phyloP scores from a whole-genome alignment of 2,329 filamentous ascomycete species.

The Herpotrichia juniperi region DNA sequence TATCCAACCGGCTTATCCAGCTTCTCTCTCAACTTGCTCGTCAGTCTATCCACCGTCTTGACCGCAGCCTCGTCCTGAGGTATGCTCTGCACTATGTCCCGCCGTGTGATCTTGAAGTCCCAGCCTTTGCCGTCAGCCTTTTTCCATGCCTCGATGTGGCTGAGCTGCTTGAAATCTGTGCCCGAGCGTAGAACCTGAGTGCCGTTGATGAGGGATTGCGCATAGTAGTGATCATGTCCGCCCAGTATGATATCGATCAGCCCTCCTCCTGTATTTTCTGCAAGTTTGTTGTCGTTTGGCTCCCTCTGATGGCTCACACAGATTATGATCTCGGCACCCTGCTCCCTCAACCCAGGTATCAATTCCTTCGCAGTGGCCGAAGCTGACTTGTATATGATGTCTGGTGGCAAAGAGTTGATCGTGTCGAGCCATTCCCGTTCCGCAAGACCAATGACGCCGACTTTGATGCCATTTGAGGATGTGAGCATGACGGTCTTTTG shows the following conservation, averaged over 20 bases:
- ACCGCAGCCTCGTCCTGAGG: conserved; percentile 67
- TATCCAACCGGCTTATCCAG: conserved; percentile 79
- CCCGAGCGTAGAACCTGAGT: conserved; percentile 87
- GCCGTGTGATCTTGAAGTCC: conserved; percentile 78
- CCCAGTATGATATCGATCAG: conserved; percentile 85
- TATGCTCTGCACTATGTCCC: conserved; percentile 74
- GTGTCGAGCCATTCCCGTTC: conserved; percentile 90
- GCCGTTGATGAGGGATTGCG: conserved; percentile 76
- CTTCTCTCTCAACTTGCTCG: conserved; percentile 74
- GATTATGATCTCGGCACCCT: conserved; percentile 83
- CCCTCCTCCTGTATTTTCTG: conserved; percentile 71
- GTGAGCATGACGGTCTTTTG: conserved; percentile 78
- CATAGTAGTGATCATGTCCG: conserved; percentile 90
- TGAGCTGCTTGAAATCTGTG: conserved; percentile 90
- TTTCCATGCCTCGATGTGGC: conserved; percentile 79
- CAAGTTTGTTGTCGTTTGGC: conserved; percentile 87
- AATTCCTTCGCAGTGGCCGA: conserved; percentile 76
- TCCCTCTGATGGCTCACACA: conserved; percentile 86
- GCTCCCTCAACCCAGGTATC: conserved; percentile 71
- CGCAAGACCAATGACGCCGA: conserved; percentile 83
- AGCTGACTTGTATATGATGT: conserved; percentile 82
- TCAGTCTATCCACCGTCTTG: conserved; percentile 70
- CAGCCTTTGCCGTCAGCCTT: conserved; percentile 62
- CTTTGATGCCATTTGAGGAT: conserved; percentile 81
- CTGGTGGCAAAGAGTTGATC: conserved; percentile 82